Evolutionary conservation across 169 alveolate species (phyloP), one percentile per base, ranked within the genome.

Genomic region (Plasmodium vivax): DNA sequence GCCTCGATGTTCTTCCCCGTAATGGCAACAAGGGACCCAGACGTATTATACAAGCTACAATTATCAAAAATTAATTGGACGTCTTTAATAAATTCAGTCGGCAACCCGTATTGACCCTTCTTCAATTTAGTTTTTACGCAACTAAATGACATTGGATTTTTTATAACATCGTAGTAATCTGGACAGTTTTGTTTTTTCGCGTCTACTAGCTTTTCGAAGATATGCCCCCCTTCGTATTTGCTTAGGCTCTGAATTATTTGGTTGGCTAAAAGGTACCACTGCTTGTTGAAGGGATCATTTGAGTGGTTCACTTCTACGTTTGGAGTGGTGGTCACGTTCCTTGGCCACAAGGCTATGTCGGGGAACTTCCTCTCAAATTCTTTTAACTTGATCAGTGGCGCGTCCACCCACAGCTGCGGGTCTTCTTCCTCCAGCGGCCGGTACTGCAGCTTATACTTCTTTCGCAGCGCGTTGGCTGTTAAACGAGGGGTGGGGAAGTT

Each of bases 191-290:
- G 98, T 75, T 96, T 97, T 92, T 98, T 98, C 8, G 98, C 96
- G 92, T 98, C 99, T 12, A 98, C 99, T 23, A 98, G 98, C 84
- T 93, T 96, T 84, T 98, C 99, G 74, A 98, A 98, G 14, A 98
- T 98, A 95, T 98, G 98, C 27, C 98, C 99, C 0, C 99, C 99
- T 71, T 97, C 98, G 85, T 97, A 97, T 83, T 97, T 97, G 56
- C 96, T 93, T 92, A 97, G 85, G 56, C 92, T 94, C n/a, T 94
- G 94, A 10, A 97, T 94, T 47, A 96, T 41, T 71, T 93, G 96
- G 27, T 95, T 93, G 4, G 97, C 98, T 41, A 91, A 38, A 82
- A 91, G 83, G 54, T 97, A 96, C 98, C 98, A 97, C 62, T 97
- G 97, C 77, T 97, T 97, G 41, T 96, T 94, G 82, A 97, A 92